Percentiles rank a stretch among this genome's conserved stretches.
Evolutionary conservation across 106 monocot genomes (phyloP).

Genomic region (Triglochin maritima): DNA sequence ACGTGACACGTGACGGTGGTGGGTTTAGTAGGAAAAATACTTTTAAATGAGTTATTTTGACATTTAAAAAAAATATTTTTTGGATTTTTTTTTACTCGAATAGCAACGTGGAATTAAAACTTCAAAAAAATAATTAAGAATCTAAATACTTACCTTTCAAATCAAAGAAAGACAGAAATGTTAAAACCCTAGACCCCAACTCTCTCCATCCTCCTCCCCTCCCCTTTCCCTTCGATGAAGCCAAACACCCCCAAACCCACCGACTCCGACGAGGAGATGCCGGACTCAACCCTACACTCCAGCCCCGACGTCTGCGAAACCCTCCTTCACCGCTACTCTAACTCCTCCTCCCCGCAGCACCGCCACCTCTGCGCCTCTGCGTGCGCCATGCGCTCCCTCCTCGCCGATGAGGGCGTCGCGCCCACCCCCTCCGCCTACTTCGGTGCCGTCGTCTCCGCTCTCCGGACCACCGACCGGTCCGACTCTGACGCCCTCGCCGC

Average conservation of each 20-base stretch:
- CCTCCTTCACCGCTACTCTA: constrained; percentile 60
- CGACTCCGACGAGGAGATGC: background rate
- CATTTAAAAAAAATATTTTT: no score
- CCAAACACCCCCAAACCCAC: background rate
- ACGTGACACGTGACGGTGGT: no score
- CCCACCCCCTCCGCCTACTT: constrained; percentile 70
- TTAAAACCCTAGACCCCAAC: no score
- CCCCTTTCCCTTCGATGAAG: background rate
- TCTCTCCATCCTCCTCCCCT: background rate
- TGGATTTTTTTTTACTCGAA: no score
- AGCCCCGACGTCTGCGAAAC: constrained; percentile 48
- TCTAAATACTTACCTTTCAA: no score
- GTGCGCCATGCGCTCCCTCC: constrained; percentile 70
- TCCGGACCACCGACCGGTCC: constrained; percentile 19
- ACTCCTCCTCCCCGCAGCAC: constrained; percentile 76
- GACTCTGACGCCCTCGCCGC: constrained; percentile 30
- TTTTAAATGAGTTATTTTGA: no score
- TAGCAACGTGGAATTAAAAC: no score
- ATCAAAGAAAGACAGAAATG: no score
- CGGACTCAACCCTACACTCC: background rate
- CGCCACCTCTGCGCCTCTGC: constrained; percentile 89
- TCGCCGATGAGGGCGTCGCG: constrained; percentile 59
- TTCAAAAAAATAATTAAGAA: no score
- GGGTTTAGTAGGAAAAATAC: no score
- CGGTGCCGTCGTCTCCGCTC: constrained; percentile 49